Conservation (phyloP, 2,329 filamentous ascomycete genomes). For the Xylariaceae sp. region DNA sequence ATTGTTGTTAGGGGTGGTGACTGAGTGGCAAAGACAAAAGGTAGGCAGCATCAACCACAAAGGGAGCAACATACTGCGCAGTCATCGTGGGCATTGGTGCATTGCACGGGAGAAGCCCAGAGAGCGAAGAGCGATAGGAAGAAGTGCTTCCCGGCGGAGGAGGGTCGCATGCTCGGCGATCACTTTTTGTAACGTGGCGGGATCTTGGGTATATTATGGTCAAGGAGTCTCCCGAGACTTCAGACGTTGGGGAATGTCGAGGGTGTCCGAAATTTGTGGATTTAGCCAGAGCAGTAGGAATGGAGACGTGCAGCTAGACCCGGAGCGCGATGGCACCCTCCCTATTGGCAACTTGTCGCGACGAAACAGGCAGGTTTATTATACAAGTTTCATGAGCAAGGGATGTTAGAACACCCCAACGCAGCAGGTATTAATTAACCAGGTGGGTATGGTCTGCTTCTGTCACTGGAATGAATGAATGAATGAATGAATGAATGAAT, state of each 20-base stretch:
- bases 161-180: constrained; percentile 39
- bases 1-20: constrained; percentile 34
- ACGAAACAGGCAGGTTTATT: not conserved
- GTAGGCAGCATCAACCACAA: constrained; percentile 16
- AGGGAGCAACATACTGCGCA: constrained; percentile 47
- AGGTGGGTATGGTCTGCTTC: too few species aligned
- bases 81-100: constrained; percentile 36
- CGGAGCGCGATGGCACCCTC: not conserved
- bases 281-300: not conserved
- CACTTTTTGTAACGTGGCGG: constrained; percentile 3
- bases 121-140: constrained; percentile 54
- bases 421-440: too few species aligned
- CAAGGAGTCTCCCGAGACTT: too few species aligned
- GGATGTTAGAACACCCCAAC: too few species aligned
- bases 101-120: constrained; percentile 45
- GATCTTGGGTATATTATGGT: too few species aligned
- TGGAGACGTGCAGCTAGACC: not conserved
- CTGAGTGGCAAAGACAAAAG: constrained; percentile 9
- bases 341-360: constrained; percentile 1
- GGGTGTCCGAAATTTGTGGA: too few species aligned
- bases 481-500: too few species aligned
- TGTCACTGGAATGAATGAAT: too few species aligned
- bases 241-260: constrained; percentile 3
- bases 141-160: constrained; percentile 49
- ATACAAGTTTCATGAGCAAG: too few species aligned